A percentile compares a stretch with the other conserved stretches of the same genome.
Evolutionary conservation across 2,329 filamentous ascomycete genomes (phyloP).

Genomic region (Aaosphaeria arxii): DNA sequence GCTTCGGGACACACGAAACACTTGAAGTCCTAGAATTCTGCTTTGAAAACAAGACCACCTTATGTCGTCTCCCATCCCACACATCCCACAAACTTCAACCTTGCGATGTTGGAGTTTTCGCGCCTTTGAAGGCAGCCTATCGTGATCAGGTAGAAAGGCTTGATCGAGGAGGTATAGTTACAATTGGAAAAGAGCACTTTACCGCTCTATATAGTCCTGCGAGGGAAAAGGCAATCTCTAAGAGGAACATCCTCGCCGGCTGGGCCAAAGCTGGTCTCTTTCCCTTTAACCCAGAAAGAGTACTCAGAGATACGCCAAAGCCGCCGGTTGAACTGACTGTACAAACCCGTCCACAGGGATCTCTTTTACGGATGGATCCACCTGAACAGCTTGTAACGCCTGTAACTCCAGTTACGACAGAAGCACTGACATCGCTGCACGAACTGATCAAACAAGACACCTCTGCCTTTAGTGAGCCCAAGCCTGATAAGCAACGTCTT

Average conservation of each 20-base stretch:
- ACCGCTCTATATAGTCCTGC: constrained; percentile 19
- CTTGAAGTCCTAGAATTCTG: neutral
- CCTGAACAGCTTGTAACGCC: constrained; percentile 1
- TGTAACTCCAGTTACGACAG: constrained; percentile 3
- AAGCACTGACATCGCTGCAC: constrained; percentile 4
- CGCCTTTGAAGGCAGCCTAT: constrained; percentile 19
- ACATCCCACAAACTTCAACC: neutral
- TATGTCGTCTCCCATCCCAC: neutral
- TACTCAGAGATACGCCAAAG: constrained; percentile 1
- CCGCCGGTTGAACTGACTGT: neutral
- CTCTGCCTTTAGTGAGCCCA: constrained; percentile 1
- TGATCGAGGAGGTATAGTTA: constrained; percentile 13
- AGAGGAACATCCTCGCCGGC: constrained; percentile 24
- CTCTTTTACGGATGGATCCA: neutral
- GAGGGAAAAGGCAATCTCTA: constrained; percentile 12
- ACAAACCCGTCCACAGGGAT: neutral
- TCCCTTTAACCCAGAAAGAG: constrained; percentile 2
- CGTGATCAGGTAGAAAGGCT: constrained; percentile 19
- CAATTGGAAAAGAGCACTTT: constrained; percentile 20
- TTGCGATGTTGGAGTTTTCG: constrained; percentile 13
- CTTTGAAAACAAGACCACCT: neutral
- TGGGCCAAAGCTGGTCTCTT: constrained; percentile 16
- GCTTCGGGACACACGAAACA: neutral
- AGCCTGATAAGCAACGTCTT: too few species aligned
- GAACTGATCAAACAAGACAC: constrained; percentile 5